Base-by-base conservation (phyloP, 2,329 filamentous ascomycete genomes). In the Aspergillus amoenus region DNA sequence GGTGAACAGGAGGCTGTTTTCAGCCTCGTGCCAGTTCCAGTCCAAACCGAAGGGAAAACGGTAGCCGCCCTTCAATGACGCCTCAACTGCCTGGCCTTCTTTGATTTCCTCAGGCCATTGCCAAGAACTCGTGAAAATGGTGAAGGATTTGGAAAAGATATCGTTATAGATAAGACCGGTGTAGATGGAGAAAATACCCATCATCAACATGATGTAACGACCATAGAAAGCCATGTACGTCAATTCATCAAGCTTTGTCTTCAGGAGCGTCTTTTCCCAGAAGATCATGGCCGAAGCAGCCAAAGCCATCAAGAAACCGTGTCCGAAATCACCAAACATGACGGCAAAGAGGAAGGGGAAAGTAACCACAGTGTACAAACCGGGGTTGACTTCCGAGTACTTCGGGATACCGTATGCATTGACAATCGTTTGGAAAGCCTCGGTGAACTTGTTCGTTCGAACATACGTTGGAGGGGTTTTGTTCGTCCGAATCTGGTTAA, bases 281-380 rank as follows among this genome's bases (percentile, higher is more conserved):
- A 96, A 91, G 66, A 99, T 97, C 92, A 99, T 96, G 56, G 92
- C 91, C 55, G 87, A 70, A 13, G 94, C 90, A 56, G 91, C 90
- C 55, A 85, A 73, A 43, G 93, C 82, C 89, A 99, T 96, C 74
- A 99, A 89, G 64, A 88, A 76, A 64, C 93, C 94, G 71, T 99
- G 94, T 51, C 94, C 95, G 58, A 96, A 88, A 76, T 99, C 94
- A 81, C 94, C 95, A 72, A 99, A 99, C 94, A 99, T 99, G 84
- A 99, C 94, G 49, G 94, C 94, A 73, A 99, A 99, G 61, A 99
- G 82, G 82, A 99, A 99, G n/a, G 95, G 94, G 77, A 99, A 99
- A 5, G 94, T 99, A 62, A 99, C 88, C 65, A 97, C 92, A 51
- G 96, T 94, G 39, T 93, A 93, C 21, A 99, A 83, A 61, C 92